Evolutionary conservation across 2,329 filamentous ascomycete genomes (phyloP).

Genomic region (Diplodia corticola): DNA sequence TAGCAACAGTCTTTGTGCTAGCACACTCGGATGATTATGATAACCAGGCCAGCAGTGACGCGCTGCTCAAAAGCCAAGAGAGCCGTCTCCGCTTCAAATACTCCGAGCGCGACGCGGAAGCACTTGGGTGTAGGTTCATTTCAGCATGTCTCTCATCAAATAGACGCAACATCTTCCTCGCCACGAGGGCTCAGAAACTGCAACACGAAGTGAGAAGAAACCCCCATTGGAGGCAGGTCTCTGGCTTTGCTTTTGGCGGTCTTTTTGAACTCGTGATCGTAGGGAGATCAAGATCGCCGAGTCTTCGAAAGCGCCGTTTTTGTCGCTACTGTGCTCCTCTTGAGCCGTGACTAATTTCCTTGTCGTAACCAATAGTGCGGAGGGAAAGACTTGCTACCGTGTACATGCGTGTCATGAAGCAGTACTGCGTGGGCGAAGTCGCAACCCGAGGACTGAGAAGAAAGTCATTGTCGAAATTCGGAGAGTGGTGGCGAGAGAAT

Average conservation of each 20-base stretch:
- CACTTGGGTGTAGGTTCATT: neutral
- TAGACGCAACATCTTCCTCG: conserved; percentile 87
- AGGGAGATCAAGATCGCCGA: conserved; percentile 63
- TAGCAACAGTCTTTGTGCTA: neutral
- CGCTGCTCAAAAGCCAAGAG: neutral
- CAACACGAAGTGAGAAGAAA: conserved; percentile 86
- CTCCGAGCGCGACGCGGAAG: neutral
- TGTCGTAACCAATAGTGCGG: neutral
- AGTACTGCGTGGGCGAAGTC: neutral
- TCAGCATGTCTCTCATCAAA: conserved; percentile 69
- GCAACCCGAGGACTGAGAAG: neutral
- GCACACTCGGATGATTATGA: neutral
- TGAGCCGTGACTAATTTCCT: neutral
- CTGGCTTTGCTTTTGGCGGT: conserved; percentile 73
- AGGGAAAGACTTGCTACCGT: conserved; percentile 23
- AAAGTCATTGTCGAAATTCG: neutral
- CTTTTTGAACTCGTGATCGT: conserved; percentile 88
- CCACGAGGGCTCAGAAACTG: conserved; percentile 69
- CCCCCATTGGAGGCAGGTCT: conserved; percentile 69
- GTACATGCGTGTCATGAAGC: neutral
- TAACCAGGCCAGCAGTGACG: no score
- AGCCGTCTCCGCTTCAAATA: neutral
- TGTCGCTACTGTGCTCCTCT: neutral
- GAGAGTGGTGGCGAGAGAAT: neutral
- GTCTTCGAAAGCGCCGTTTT: conserved; percentile 88